phyloP scores from a whole-genome alignment of 1,284 basidiomycete species.

The Termitomyces sp. region DNA sequence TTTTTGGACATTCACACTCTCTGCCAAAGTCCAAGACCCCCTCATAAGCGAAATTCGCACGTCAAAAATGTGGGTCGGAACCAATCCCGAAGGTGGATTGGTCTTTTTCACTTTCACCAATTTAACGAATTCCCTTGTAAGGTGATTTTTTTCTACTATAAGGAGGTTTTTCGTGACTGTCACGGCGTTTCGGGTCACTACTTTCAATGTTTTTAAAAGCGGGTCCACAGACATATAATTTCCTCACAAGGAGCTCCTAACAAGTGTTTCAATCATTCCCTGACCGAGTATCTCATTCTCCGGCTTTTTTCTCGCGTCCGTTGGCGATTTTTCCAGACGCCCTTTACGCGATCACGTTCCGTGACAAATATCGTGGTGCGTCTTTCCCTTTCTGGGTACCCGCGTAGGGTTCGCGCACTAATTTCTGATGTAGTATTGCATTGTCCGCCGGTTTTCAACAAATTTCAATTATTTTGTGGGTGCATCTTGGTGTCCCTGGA shows the following conservation, averaged over 20 bases:
- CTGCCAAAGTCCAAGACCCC: slow-evolving; percentile 5
- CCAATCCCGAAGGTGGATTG: slow-evolving; percentile 25
- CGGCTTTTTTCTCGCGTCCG: slow-evolving; percentile 1
- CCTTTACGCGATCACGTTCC: slow-evolving; percentile 14
- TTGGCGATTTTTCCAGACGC: slow-evolving; percentile 1
- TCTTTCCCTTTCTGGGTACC: slow-evolving; percentile 12
- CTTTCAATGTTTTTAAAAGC: slow-evolving; percentile 21
- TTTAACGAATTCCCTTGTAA: slow-evolving; percentile 17
- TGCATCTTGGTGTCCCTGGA: slow-evolving; percentile 13
- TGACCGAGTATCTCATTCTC: slow-evolving; percentile 2
- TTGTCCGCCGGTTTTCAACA: slow-evolving; percentile 4
- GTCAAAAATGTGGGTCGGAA: slow-evolving; percentile 22
- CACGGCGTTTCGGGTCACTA: slow-evolving; percentile 13
- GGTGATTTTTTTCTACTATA: slow-evolving; percentile 15
- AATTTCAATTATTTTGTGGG: slow-evolving; percentile 1
- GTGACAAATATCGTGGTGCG: slow-evolving; percentile 13
- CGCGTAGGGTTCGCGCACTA: slow-evolving; percentile 9
- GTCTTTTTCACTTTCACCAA: slow-evolving; percentile 20
- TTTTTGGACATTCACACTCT: slow-evolving; percentile 3
- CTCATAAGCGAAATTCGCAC: slow-evolving; percentile 15
- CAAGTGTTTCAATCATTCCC: slow-evolving; percentile 10
- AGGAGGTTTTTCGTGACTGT: slow-evolving; percentile 14
- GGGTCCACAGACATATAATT: slow-evolving; percentile 4
- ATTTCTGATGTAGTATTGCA: slow-evolving; percentile 8
- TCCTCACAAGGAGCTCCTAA: slow-evolving; percentile 18